These are phyloP conservation scores for Calamus simplicifolius DNA, from an alignment of 176 grass and related monocot species.

Conservation along the genomic window DNA sequence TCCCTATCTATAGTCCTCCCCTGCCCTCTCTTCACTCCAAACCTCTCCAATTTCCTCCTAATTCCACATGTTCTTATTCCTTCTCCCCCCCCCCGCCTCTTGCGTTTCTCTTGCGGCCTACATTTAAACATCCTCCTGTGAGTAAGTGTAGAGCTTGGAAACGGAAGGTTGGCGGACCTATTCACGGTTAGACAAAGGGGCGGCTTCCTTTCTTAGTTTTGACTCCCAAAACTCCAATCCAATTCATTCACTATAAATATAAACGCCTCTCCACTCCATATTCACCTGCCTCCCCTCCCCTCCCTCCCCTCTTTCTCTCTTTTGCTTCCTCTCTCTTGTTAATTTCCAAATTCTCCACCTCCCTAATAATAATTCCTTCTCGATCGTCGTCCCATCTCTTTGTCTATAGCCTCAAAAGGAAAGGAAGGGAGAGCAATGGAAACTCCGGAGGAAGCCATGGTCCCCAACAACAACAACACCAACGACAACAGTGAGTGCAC, in stretches of 20 bases:
- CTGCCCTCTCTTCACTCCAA: slow-evolving; percentile 9
- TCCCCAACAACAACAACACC: not conserved
- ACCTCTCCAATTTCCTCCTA: slow-evolving; percentile 8
- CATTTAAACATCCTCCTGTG: not conserved
- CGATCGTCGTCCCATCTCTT: too few relatives aligned
- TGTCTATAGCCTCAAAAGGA: not conserved
- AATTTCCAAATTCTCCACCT: too few relatives aligned
- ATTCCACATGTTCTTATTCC: not conserved
- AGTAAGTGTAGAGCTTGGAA: slow-evolving; percentile 7
- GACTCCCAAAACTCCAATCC: too few relatives aligned
- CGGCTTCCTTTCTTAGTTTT: not conserved
- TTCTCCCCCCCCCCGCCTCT: not conserved
- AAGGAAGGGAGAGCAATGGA: not conserved
- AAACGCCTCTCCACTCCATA: not conserved
- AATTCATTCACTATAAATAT: not conserved
- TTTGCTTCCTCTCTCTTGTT: too few relatives aligned
- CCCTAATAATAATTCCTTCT: too few relatives aligned
- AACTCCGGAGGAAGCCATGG: not conserved
- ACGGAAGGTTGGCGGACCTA: not conserved
- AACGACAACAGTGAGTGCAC: not conserved
- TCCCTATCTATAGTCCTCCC: too few relatives aligned
- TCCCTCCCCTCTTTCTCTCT: too few relatives aligned
- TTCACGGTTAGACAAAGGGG: slow-evolving; percentile 3
- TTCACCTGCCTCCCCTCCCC: too few relatives aligned
- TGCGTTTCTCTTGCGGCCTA: slow-evolving; percentile 12